Evolutionary conservation across 495 filamentous ascomycete genomes (phyloP).

Genomic region (Sporormia fimetaria): DNA sequence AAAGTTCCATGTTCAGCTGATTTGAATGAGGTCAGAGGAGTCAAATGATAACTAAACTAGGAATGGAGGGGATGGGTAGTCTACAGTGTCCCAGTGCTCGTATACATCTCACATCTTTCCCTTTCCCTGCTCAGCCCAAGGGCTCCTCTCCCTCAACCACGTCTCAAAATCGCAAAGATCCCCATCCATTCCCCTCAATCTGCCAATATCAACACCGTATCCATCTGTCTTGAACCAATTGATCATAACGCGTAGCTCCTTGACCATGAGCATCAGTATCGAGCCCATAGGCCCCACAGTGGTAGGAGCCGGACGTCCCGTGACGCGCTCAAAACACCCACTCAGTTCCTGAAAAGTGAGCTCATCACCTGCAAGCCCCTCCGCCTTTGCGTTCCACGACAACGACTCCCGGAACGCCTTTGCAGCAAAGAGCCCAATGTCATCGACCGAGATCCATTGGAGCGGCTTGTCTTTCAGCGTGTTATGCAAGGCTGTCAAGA

Average conservation of each 20-base stretch:
- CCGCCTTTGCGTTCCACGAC: constrained; percentile 35
- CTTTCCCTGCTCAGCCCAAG: constrained; percentile 1
- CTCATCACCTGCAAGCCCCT: constrained; percentile 51
- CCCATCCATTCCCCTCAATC: constrained; percentile 40
- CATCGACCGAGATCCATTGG: constrained; percentile 45
- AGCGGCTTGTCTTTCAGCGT: constrained; percentile 40
- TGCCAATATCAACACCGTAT: constrained; percentile 47
- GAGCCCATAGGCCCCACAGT: constrained; percentile 28
- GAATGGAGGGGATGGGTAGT: too few relatives aligned
- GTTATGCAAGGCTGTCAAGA: constrained; percentile 42
- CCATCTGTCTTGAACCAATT: constrained; percentile 51
- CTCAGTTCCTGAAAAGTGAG: constrained; percentile 42
- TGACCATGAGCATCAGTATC: constrained; percentile 36
- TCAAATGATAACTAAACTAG: too few relatives aligned
- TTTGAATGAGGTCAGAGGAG: too few relatives aligned
- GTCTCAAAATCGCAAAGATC: constrained; percentile 45
- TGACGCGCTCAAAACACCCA: constrained; percentile 40
- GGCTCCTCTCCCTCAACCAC: constrained; percentile 51
- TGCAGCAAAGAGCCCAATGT: constrained; percentile 56
- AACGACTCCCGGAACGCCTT: constrained; percentile 46
- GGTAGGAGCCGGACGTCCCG: constrained; percentile 38
- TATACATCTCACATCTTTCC: too few relatives aligned
- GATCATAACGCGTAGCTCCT: constrained; percentile 51
- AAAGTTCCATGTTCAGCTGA: too few relatives aligned
- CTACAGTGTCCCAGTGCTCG: too few relatives aligned